phyloP scores from a whole-genome alignment of 371 early-diverging fungal genomes.

The Syncephalastrum contaminatum region DNA sequence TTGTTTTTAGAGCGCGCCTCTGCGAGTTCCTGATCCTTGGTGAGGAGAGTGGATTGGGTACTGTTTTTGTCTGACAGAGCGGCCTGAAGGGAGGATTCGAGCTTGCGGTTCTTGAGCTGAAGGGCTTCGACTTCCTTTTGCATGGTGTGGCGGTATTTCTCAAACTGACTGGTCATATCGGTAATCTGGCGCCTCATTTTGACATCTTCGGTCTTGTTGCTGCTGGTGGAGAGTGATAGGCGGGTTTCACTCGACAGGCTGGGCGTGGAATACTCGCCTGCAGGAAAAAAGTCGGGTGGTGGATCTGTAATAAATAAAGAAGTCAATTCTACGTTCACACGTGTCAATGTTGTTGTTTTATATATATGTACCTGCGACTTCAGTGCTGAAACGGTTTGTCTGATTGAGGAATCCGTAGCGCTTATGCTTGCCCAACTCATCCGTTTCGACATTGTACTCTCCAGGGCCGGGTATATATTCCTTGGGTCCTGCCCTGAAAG shows the following conservation, averaged over 20 bases:
- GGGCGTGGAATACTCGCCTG: constrained; percentile 14
- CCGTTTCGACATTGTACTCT: constrained; percentile 34
- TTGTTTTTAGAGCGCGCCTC: constrained; percentile 32
- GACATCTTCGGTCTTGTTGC: constrained; percentile 28
- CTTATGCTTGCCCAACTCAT: constrained; percentile 23
- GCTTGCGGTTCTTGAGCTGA: constrained; percentile 28
- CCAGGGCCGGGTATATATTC: constrained; percentile 47
- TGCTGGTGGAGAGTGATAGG: constrained; percentile 23
- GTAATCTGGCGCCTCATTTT: constrained; percentile 13
- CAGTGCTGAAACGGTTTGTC: constrained; percentile 25
- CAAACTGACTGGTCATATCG: constrained; percentile 22
- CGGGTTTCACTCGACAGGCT: constrained; percentile 24
- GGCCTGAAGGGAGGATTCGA: constrained; percentile 25
- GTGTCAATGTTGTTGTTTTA: background rate
- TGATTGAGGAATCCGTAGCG: constrained; percentile 33
- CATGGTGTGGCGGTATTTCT: constrained; percentile 31
- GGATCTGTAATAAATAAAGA: constrained; percentile 4
- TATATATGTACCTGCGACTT: constrained; percentile 15
- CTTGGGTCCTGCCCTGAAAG: constrained; percentile 22
- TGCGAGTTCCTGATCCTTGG: constrained; percentile 36
- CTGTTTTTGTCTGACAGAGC: constrained; percentile 24
- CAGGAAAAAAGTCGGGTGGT: constrained; percentile 11
- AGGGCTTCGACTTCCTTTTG: constrained; percentile 40
- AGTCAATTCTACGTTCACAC: background rate
- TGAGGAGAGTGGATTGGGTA: constrained; percentile 15